phyloP scores from a whole-genome alignment of 1,284 basidiomycete genomes.

The Cerioporus squamosus region DNA sequence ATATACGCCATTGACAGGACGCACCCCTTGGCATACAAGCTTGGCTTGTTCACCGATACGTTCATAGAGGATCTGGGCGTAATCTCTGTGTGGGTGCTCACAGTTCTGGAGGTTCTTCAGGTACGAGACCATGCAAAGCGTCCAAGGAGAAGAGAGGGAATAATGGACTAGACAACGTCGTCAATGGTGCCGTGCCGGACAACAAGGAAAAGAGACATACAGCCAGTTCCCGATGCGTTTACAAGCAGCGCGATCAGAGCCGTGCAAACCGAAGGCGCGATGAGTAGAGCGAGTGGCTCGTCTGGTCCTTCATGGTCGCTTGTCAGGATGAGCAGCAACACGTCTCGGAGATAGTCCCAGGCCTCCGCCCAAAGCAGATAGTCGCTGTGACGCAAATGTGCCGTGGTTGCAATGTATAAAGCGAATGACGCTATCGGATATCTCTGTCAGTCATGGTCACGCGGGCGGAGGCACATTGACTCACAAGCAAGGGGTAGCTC shows the following conservation, averaged over 20 bases:
- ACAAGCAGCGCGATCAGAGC: conserved; percentile 47
- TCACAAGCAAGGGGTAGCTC: conserved; percentile 42
- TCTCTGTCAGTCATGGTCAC: too few relatives aligned
- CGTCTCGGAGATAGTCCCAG: conserved; percentile 58
- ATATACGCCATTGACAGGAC: background rate
- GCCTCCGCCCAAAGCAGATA: conserved; percentile 50
- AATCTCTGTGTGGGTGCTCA: background rate
- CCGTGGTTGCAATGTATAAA: conserved; percentile 43
- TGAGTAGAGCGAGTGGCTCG: conserved; percentile 51
- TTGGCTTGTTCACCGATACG: background rate
- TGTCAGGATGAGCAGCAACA: conserved; percentile 49
- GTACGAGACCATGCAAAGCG: conserved; percentile 41
- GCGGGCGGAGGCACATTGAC: background rate
- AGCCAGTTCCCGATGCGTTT: conserved; percentile 28
- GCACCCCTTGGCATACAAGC: conserved; percentile 1
- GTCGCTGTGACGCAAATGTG: conserved; percentile 31
- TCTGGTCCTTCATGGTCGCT: conserved; percentile 47
- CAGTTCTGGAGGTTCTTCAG: conserved; percentile 23
- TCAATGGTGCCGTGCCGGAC: background rate
- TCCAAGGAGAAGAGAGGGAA: conserved; percentile 52
- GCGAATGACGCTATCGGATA: conserved; percentile 54
- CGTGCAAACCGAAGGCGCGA: conserved; percentile 51
- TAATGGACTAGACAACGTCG: conserved; percentile 26
- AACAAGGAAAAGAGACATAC: conserved; percentile 34
- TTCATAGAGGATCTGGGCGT: background rate